Evolutionary conservation across 306 rosid genomes (phyloP), one percentile per base, ranked within the genome.

Genomic region (Chamaecrista fasciculata): DNA sequence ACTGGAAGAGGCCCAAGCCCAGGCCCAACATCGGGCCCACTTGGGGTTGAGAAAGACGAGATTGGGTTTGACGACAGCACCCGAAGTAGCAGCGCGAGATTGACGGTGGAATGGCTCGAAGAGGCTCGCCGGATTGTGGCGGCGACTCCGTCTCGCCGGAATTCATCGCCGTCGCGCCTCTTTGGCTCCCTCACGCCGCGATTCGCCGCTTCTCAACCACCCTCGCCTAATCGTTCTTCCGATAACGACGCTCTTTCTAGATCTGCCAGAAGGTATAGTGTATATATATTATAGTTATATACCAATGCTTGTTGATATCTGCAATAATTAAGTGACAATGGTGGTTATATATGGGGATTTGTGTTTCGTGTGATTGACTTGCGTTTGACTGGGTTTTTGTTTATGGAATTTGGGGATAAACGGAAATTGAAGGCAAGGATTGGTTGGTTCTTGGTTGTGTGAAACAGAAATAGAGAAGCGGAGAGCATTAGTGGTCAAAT

Each of bases 191-290:
- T 96, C 0, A 86, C n/a, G n/a, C n/a, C n/a, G n/a, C n/a, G 92
- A 61, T 92, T 89, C 48, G 98, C 91, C 1, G 76, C 78, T 0
- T 37, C 81, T 2, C 87, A 53, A 0, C 79, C 66, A 12, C 14
- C 49, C 8, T 71, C 92, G 0, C 52, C 79, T 2, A 37, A 82
- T 9, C 72, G 87, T 0, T 66, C 80, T 11, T 77, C 59, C 1
- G 88, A 92, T 11, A 81, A 86, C 16, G 91, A 89, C 15, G 62
- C 84, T 37, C 84, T 83, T 42, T 81, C 91, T 10, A 81, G 96
- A 78, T 92, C 98, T 14, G 96, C 98, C 8, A 79, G 96, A 84
- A 89, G 92, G 96, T 91, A 76, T 56, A 1, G 2, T 23, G n/a
- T 23, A 23, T n/a, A n/a, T n/a, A n/a, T n/a, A n/a, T n/a, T n/a